These are phyloP conservation scores for Ilyonectria destructans DNA, from an alignment of 2,329 filamentous ascomycete species.

Conservation along the genomic window DNA sequence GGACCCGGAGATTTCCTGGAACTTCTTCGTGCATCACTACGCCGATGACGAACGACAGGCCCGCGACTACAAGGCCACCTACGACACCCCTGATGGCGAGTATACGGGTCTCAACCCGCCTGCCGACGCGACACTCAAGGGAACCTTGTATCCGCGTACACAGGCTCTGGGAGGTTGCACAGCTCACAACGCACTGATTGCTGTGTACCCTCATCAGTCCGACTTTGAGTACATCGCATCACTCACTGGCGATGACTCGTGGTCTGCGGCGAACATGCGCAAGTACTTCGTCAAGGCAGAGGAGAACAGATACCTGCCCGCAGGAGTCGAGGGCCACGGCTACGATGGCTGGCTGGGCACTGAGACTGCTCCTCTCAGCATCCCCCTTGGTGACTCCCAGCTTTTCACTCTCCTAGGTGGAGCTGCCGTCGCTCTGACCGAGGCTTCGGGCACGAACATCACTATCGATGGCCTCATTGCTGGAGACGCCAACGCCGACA, in stretches of 20 bases:
- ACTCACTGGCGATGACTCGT: slow-evolving; percentile 71
- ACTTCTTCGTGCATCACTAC: slow-evolving; percentile 77
- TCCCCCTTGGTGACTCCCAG: slow-evolving; percentile 68
- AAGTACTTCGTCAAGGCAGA: slow-evolving; percentile 70
- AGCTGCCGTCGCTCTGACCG: slow-evolving; percentile 51
- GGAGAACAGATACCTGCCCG: slow-evolving; percentile 66
- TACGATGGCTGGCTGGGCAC: slow-evolving; percentile 72
- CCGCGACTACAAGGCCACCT: slow-evolving; percentile 73
- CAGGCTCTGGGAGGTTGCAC: slow-evolving; percentile 67
- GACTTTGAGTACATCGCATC: slow-evolving; percentile 72
- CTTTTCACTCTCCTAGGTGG: slow-evolving; percentile 60
- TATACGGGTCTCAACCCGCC: slow-evolving; percentile 65
- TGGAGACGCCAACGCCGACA: slow-evolving; percentile 68
- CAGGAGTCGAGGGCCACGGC: slow-evolving; percentile 66
- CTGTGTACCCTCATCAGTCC: slow-evolving; percentile 71
- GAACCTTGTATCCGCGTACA: slow-evolving; percentile 64
- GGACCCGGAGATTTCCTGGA: slow-evolving; percentile 71
- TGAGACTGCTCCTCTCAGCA: slow-evolving; percentile 64
- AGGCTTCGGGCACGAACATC: slow-evolving; percentile 47
- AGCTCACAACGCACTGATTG: slow-evolving; percentile 74
- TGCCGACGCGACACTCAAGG: slow-evolving; percentile 57
- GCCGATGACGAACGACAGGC: slow-evolving; percentile 67
- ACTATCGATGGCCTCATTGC: slow-evolving; percentile 58
- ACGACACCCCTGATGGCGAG: slow-evolving; percentile 66
- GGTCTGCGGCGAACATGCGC: slow-evolving; percentile 72